Evolutionary conservation across 2,329 filamentous ascomycete species (phyloP).

Genomic region (Fusarium humuli): DNA sequence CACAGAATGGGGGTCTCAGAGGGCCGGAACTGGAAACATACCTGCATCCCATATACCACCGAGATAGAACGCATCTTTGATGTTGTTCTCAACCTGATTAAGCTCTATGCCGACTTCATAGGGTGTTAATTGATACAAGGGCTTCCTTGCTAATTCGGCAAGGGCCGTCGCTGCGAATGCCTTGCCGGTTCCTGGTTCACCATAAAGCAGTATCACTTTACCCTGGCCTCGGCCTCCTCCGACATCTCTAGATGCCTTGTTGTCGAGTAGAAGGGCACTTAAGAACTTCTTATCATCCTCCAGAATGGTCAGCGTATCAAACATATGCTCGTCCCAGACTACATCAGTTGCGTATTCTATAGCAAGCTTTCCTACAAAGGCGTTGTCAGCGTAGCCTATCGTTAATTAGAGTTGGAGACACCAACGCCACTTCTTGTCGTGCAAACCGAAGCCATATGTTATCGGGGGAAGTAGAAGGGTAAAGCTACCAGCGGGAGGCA

Average conservation of each 20-base stretch:
- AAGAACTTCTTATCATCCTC: rapidly evolving
- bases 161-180: rapidly evolving
- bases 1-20: rapidly evolving
- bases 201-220: not conserved
- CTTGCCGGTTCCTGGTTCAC: rapidly evolving
- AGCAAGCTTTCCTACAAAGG: not conserved
- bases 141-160: not conserved
- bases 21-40: not conserved
- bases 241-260: no score
- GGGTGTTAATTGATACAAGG: rapidly evolving
- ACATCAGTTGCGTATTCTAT: not conserved
- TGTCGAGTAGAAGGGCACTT: no score
- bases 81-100: not conserved
- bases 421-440: not conserved
- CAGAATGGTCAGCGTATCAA: no score
- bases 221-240: no score
- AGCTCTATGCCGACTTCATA: not conserved
- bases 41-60: not conserved
- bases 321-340: not conserved
- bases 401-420: rapidly evolving
- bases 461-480: not conserved
- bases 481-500: not conserved
- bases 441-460: not conserved
- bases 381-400: not conserved
- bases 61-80: not conserved